A percentile compares a stretch with the other conserved stretches of the same genome.
Conservation (phyloP, 1,284 basidiomycete species). For the Athelia sp. region DNA sequence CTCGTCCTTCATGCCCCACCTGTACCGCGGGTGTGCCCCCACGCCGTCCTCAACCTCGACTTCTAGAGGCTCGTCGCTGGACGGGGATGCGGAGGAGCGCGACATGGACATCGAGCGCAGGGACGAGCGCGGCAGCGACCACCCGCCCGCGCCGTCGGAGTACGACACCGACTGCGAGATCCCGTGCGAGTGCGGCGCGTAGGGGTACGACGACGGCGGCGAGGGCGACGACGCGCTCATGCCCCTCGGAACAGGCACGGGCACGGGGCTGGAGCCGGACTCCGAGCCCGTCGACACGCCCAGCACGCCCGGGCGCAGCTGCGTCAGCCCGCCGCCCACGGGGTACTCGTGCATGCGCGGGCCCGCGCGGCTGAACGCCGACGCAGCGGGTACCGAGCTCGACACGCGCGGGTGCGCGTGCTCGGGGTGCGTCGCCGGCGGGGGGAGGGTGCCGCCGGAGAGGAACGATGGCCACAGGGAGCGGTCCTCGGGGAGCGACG, state of each 20-base stretch:
- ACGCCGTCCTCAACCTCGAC: constrained; percentile 20
- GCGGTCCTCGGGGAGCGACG: constrained; percentile 89
- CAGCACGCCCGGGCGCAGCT: constrained; percentile 54
- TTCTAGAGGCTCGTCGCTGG: constrained; percentile 27
- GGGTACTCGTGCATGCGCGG: constrained; percentile 64
- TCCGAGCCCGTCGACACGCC: constrained; percentile 47
- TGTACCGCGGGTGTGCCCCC: constrained; percentile 27
- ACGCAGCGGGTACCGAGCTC: constrained; percentile 39
- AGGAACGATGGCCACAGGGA: constrained; percentile 79
- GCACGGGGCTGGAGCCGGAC: constrained; percentile 7
- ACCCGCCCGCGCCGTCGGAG: too few species aligned
- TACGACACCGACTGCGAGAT: not conserved
- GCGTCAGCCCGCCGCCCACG: constrained; percentile 42
- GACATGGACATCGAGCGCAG: constrained; percentile 19
- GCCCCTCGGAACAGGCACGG: too few species aligned
- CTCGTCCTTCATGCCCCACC: constrained; percentile 17
- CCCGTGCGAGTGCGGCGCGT: not conserved
- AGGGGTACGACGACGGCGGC: constrained; percentile 9
- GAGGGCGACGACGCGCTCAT: constrained; percentile 10
- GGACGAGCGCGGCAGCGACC: not conserved
- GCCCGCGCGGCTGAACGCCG: constrained; percentile 32
- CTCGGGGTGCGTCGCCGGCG: constrained; percentile 30
- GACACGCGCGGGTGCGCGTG: constrained; percentile 26
- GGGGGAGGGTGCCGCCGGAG: constrained; percentile 64
- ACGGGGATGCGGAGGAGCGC: constrained; percentile 19